Base-by-base conservation (phyloP, 441 rosid species). In the Erodium moschatum region DNA sequence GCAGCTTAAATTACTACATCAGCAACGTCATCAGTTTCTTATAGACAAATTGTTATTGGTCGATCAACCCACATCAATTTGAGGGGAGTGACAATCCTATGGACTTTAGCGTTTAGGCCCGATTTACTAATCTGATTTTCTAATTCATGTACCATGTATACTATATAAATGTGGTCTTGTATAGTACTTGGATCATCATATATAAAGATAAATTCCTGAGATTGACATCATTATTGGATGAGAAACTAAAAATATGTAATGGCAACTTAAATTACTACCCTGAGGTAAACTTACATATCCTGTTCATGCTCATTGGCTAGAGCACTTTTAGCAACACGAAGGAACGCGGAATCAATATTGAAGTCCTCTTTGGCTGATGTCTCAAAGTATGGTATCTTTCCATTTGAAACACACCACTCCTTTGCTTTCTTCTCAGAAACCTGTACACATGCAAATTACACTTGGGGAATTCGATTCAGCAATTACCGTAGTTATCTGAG, bases 361-460 rank as follows among this genome's bases (percentile, higher is more conserved):
- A 80, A 76, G 80, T 91, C 91, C 79, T 93, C 97, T 83, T 93
- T 93, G 40, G 98, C 98, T 15, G 97, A 93, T 67, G 96, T 93
- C 82, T 93, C 97, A 72, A 81, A 88, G 82, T 93, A 91, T 48
- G 89, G 87, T 67, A 93, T 89, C 80, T 87, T 85, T 63, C 97
- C 96, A 69, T 88, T 93, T 5, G 88, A 76, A 62, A 83, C 86
- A 72, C 98, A 93, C 98, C 98, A 93, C 29, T 90, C 97, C 77
- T 83, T 83, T 15, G 98, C 98, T 82, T 90, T 93, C 87, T 91
- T 90, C 81, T 90, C 92, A 64, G 98, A 89, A 56, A 93, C 98
- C 98, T 92, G 64, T 24, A 67, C 15, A 58, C 50, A 60, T 44
- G 73, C 5, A 61, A 35, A 48, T 80, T 44, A 20, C 10, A 18